phyloP scores from a whole-genome alignment of 2,329 filamentous ascomycete genomes.

The Colletotrichum chlorophyti region DNA sequence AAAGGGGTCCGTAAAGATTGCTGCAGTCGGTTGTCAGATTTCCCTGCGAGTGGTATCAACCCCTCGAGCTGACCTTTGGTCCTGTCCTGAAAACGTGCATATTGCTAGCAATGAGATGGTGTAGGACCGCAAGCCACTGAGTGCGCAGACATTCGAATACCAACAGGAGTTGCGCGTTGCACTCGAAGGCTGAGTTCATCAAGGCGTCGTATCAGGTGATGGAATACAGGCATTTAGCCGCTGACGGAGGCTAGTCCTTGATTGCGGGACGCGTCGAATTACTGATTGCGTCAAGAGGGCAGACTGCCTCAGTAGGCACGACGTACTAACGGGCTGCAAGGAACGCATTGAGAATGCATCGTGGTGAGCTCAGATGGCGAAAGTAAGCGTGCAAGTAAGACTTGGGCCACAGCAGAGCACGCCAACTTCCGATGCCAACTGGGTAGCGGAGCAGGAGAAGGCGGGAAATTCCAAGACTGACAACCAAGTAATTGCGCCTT shows the following conservation, averaged over 20 bases:
- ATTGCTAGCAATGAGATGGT: too few relatives aligned
- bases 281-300: conserved; percentile 11
- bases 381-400: neutral
- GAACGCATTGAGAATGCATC: neutral
- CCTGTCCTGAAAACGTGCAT: too few relatives aligned
- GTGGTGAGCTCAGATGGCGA: neutral
- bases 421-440: conserved; percentile 6
- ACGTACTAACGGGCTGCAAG: conserved; percentile 7
- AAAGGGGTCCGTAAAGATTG: neutral
- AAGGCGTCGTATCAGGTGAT: conserved; percentile 14
- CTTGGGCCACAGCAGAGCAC: conserved; percentile 13
- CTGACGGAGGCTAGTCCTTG: neutral
- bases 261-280: conserved; percentile 16
- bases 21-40: neutral
- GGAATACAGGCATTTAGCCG: conserved; percentile 6
- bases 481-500: neutral
- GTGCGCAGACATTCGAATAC: neutral
- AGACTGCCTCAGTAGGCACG: conserved; percentile 1
- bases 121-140: neutral
- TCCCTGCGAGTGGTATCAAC: too few relatives aligned
- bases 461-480: too few relatives aligned
- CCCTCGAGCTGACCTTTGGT: too few relatives aligned
- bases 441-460: too few relatives aligned
- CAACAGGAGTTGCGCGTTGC: neutral
- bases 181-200: neutral